A percentile compares a stretch with the other conserved stretches of the same genome.
Conservation (phyloP, 768 basidiomycete species). For the Phlebiopsis gigantea region DNA sequence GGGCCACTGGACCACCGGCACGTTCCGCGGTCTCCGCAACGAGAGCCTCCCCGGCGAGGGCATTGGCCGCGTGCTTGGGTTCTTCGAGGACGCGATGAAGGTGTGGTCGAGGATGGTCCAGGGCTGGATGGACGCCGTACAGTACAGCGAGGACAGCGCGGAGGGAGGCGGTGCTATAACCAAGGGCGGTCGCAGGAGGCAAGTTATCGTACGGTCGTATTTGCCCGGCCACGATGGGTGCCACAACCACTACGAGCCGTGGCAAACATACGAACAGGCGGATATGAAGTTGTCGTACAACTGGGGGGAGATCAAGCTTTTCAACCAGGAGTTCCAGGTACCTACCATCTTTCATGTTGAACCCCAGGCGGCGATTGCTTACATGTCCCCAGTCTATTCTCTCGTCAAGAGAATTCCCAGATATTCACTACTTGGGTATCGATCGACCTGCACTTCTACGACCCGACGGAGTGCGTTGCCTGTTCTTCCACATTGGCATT, state of each 20-base stretch:
- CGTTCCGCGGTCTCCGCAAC: slow-evolving; percentile 38
- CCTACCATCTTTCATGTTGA: slow-evolving; percentile 6
- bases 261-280: slow-evolving; percentile 39
- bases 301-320: slow-evolving; percentile 56
- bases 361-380: background rate
- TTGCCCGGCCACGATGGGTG: slow-evolving; percentile 65
- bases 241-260: slow-evolving; percentile 42
- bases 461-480: slow-evolving; percentile 56
- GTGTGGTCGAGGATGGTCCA: slow-evolving; percentile 52
- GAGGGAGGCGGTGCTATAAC: slow-evolving; percentile 9
- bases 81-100: slow-evolving; percentile 55
- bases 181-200: slow-evolving; percentile 22
- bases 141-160: slow-evolving; percentile 6
- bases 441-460: slow-evolving; percentile 57
- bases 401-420: slow-evolving; percentile 37
- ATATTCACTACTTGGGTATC: slow-evolving; percentile 55
- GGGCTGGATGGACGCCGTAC: slow-evolving; percentile 31
- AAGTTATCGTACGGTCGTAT: slow-evolving; percentile 56
- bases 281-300: slow-evolving; percentile 49
- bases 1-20: slow-evolving; percentile 62
- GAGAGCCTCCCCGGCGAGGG: slow-evolving; percentile 37
- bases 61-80: slow-evolving; percentile 46
- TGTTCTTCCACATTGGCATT: background rate
- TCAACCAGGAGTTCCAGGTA: slow-evolving; percentile 58
- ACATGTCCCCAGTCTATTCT: slow-evolving; percentile 35